A percentile compares a stretch with the other conserved stretches of the same genome.
These are phyloP conservation scores for Umbelopsis isabellina DNA, from an alignment of 192 early-diverging fungal species.

Conservation along the genomic window DNA sequence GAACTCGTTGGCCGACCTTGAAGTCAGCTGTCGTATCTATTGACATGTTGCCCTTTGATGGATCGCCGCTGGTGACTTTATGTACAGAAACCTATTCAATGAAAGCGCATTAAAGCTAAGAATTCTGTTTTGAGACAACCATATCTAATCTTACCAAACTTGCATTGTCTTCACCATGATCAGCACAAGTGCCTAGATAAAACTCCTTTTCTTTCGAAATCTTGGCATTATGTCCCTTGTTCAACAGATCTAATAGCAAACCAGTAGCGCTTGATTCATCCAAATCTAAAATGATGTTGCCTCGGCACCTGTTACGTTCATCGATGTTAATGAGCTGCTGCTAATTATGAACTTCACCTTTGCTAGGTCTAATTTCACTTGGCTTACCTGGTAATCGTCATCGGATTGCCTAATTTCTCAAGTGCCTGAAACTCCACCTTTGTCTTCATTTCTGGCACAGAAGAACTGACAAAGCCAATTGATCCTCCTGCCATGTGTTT, in stretches of 20 bases:
- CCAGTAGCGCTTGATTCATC: constrained; percentile 52
- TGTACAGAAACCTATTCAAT: constrained; percentile 21
- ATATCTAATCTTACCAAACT: background rate
- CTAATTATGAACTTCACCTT: no score
- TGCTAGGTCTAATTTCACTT: background rate
- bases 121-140: background rate
- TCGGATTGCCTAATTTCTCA: constrained; percentile 45
- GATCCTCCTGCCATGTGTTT: constrained; percentile 47
- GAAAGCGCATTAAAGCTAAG: background rate
- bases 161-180: background rate
- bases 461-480: constrained; percentile 47
- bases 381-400: constrained; percentile 52
- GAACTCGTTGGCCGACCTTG: constrained; percentile 50
- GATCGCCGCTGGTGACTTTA: constrained; percentile 60
- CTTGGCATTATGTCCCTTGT: constrained; percentile 26
- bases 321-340: no score
- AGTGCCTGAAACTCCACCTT: constrained; percentile 44
- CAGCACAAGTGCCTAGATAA: constrained; percentile 49
- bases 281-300: constrained; percentile 61
- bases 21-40: constrained; percentile 57
- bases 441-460: background rate
- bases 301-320: constrained; percentile 39
- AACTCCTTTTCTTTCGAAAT: constrained; percentile 58
- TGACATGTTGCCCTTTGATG: constrained; percentile 58
- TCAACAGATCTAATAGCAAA: constrained; percentile 47